A percentile compares a stretch with the other conserved stretches of the same genome.
Conservation (phyloP, 1,284 basidiomycete species). For the Xanthoconium separans region DNA sequence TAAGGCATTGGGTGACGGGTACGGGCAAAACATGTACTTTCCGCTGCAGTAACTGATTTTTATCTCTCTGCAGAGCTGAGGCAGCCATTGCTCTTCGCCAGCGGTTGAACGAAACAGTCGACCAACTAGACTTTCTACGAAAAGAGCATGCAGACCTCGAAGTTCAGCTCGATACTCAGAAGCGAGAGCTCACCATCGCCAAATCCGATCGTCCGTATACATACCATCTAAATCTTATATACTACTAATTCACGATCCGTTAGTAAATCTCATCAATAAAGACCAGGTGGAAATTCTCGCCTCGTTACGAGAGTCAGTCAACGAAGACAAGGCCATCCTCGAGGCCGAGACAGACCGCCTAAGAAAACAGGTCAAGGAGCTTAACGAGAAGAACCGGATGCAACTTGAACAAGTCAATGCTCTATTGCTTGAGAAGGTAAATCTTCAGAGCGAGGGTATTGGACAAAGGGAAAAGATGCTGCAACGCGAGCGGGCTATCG, state of each 20-base stretch:
- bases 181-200: conserved; percentile 76
- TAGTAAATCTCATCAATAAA: conserved; percentile 83
- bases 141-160: conserved; percentile 72
- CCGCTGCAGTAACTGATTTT: conserved; percentile 9
- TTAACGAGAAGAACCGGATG: conserved; percentile 85
- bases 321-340: conserved; percentile 80
- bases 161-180: conserved; percentile 65
- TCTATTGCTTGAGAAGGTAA: conserved; percentile 89
- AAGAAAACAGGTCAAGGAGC: conserved; percentile 67
- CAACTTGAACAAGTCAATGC: conserved; percentile 89
- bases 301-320: conserved; percentile 83
- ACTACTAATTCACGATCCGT: background rate
- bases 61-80: conserved; percentile 57
- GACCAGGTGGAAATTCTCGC: conserved; percentile 83
- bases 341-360: conserved; percentile 67
- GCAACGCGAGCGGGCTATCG: conserved; percentile 76
- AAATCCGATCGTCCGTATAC: conserved; percentile 78
- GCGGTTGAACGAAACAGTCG: conserved; percentile 83
- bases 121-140: conserved; percentile 74
- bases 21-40: conserved; percentile 24
- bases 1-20: conserved; percentile 82
- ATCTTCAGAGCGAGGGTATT: conserved; percentile 83
- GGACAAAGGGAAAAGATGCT: conserved; percentile 82
- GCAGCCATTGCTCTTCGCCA: conserved; percentile 86
- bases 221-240: background rate